Evolutionary conservation across 2,329 filamentous ascomycete species (phyloP).

Genomic region (Cryoendolithus antarcticus): DNA sequence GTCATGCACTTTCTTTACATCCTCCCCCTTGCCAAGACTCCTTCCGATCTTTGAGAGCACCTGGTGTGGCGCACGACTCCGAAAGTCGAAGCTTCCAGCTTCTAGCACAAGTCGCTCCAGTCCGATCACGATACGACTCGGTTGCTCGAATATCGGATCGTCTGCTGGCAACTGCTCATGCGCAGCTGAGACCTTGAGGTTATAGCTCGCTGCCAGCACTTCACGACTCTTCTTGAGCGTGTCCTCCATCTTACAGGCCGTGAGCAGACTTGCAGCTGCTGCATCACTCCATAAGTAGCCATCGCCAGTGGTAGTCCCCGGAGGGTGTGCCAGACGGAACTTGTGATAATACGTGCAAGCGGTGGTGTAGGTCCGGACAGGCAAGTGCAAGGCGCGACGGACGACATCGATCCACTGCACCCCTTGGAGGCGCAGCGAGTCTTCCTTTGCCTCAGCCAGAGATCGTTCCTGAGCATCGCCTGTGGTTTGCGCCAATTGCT

Average conservation of each 20-base stretch:
- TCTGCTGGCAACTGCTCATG: conserved; percentile 62
- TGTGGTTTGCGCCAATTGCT: conserved; percentile 43
- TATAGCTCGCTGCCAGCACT: conserved; percentile 81
- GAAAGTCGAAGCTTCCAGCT: conserved; percentile 85
- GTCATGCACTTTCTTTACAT: conserved; percentile 15
- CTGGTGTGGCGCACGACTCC: conserved; percentile 76
- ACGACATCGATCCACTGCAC: conserved; percentile 82
- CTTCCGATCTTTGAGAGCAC: conserved; percentile 60
- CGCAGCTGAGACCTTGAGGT: conserved; percentile 55
- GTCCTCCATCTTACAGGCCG: conserved; percentile 94
- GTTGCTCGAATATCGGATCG: conserved; percentile 70
- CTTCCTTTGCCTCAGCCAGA: conserved; percentile 51
- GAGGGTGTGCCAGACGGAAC: conserved; percentile 71
- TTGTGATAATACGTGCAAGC: conserved; percentile 90
- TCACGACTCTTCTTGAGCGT: conserved; percentile 94
- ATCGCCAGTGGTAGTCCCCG: conserved; percentile 36
- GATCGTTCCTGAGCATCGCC: conserved; percentile 51
- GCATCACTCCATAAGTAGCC: conserved; percentile 78
- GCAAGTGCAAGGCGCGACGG: conserved; percentile 67
- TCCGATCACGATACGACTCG: conserved; percentile 71
- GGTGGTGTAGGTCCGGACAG: conserved; percentile 82
- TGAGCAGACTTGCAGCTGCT: conserved; percentile 75
- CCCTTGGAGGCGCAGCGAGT: conserved; percentile 68
- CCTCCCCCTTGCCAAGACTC: conserved; percentile 34
- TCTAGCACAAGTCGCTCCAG: conserved; percentile 89